Base-by-base conservation (phyloP, 2,329 filamentous ascomycete species). In the Exserohilum rostratum region DNA sequence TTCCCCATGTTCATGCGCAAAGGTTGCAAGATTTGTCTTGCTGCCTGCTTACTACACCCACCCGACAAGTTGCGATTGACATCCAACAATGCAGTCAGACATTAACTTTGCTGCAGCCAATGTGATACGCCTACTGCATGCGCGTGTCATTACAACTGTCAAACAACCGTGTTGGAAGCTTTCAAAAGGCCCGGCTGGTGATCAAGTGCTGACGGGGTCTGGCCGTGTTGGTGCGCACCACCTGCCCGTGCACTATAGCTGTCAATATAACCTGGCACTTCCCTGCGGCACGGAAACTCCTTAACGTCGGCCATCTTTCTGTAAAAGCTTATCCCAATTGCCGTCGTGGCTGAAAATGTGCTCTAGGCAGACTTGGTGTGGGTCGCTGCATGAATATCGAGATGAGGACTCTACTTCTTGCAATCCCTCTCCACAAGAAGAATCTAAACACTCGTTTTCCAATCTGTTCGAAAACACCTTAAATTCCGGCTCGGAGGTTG, bases 1-100 rank as follows among this genome's bases (percentile, higher is more conserved):
- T 47, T 59, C 49, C 37, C 42, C 34, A 25, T 42, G 9, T 55
- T 64, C 39, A 59, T 63, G 60, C 57, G 30, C 22, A 44, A 50
- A 9, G 25, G 39, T 27, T 30, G 20, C 39, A 57, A 29, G 39
- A 46, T 45, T 12, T 17, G 42, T 38, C 40, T 39, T 37, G n/a
- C n/a, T 34, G 46, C 22, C 22, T 40, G 44, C 44, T 35, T 50
- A 48, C 48, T 33, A 42, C 37, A 43, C 44, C 15, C 27, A 15
- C 34, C 35, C 40, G 52, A 17, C 50, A 7, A 34, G 15, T 12
- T 35, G 39, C 34, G 25, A 18, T 37, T 27, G 34, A 44, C 38
- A 25, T 37, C 25, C 45, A 29, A 25, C 38, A 15, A 40, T 25
- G 20, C 27, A 38, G 31, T 38, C 31, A 18, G 38, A 31, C 27